Evolutionary conservation across 2,329 filamentous ascomycete genomes (phyloP), one percentile per base, ranked within the genome.

Genomic region (Fusarium tuaranense): DNA sequence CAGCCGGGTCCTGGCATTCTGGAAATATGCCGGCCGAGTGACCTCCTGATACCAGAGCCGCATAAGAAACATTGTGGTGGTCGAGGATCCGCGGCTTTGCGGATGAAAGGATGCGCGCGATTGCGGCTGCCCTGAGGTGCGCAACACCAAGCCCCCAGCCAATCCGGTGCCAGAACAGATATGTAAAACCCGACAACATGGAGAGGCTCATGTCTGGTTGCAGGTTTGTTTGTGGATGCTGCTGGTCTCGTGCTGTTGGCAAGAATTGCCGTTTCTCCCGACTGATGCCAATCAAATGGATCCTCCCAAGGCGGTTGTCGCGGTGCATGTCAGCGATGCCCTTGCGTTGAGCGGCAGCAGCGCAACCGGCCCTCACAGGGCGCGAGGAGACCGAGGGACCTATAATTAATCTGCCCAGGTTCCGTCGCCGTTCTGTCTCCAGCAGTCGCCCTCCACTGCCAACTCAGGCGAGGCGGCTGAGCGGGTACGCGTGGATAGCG

Each of bases 391-490:
- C 57, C 63, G 55, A 72, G 48, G 66, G 65, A 65, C 66, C 75
- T 75, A 71, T 75, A 71, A 69, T 78, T 78, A 78, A 78, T 72
- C 72, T 75, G 65, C 69, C 63, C 65, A 70, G 32, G 67, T 67
- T 72, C 76, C 73, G 60, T 77, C 66, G 27, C 22, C 39, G 53
- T 46, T n/a, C 57, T 41, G 20, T 20, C 39, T 66, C 63, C 44
- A 63, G 64, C 18, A 38, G 59, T 68, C 65, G 39, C 63, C 67
- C 55, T 70, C 65, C 71, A 69, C 57, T 48, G 59, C 70, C 57
- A 65, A 70, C 68, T 72, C 69, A 75, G 70, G 69, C 68, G 65
- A 76, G 63, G 71, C 65, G 63, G 63, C 27, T 55, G 55, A 72
- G 75, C 63, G 75, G 75, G 66, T 64, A 76, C 62, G 39, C 51